A percentile compares a stretch with the other conserved stretches of the same genome.
Evolutionary conservation across 352 stramenopile genomes (phyloP).

Genomic region (Phytophthora fragariaefolia): DNA sequence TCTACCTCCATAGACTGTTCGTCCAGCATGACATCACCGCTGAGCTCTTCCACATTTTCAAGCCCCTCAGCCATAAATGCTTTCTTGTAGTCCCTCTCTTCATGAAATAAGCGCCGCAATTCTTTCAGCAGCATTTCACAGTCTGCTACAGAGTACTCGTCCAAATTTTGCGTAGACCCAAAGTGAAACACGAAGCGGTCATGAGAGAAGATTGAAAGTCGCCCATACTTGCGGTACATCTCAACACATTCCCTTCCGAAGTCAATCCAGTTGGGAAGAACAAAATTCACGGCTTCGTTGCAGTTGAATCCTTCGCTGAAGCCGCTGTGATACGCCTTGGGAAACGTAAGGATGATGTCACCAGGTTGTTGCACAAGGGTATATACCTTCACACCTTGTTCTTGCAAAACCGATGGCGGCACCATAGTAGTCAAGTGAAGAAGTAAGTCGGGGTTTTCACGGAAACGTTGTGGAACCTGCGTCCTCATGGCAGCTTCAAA

Average conservation of each 20-base stretch:
- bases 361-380: conserved; percentile 87
- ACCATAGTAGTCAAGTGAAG: conserved; percentile 85
- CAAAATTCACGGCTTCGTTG: conserved; percentile 91
- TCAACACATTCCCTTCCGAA: conserved; percentile 75
- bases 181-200: conserved; percentile 87
- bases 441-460: conserved; percentile 64
- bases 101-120: conserved; percentile 71
- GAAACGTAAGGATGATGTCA: conserved; percentile 98
- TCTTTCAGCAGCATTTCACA: conserved; percentile 76
- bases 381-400: conserved; percentile 62
- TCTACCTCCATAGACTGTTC: conserved; percentile 78
- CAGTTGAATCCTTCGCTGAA: conserved; percentile 97
- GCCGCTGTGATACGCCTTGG: conserved; percentile 95
- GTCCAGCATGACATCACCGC: conserved; percentile 71
- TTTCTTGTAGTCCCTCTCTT: conserved; percentile 72
- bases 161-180: conserved; percentile 62
- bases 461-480: conserved; percentile 67
- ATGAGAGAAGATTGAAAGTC: conserved; percentile 82
- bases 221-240: conserved; percentile 67
- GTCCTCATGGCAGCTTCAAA: conserved; percentile 64
- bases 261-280: conserved; percentile 86
- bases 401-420: conserved; percentile 53
- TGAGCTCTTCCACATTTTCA: conserved; percentile 64
- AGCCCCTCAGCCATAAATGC: conserved; percentile 49
- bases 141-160: conserved; percentile 64